A percentile compares a stretch with the other conserved stretches of the same genome.
Conservation (phyloP, 257 asterid genomes). For the Solanum commersonii region DNA sequence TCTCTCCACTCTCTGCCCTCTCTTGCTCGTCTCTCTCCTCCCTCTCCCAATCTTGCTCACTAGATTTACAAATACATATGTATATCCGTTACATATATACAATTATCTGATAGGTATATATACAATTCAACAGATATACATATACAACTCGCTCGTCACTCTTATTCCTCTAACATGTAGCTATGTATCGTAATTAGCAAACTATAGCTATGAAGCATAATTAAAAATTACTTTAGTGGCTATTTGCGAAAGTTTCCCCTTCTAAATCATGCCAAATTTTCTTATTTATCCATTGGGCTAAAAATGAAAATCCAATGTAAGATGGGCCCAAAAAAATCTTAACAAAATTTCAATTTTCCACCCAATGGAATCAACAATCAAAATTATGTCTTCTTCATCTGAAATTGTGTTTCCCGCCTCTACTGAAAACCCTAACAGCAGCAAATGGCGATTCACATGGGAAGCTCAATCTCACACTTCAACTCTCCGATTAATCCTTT, state of each 20-base stretch:
- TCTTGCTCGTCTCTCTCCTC: too few species aligned
- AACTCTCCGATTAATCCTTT: slow-evolving; percentile 40
- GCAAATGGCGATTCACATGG: slow-evolving; percentile 49
- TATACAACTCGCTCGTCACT: not conserved
- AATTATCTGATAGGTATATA: not conserved
- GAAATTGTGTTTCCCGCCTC: slow-evolving; percentile 15
- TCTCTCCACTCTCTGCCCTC: too few species aligned
- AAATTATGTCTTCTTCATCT: not conserved
- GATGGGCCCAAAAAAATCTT: not conserved
- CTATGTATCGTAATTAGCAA: too few species aligned
- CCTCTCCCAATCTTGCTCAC: too few species aligned
- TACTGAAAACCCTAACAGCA: slow-evolving; percentile 7
- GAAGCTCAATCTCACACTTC: slow-evolving; percentile 65
- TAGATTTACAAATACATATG: too few species aligned
- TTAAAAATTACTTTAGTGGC: too few species aligned
- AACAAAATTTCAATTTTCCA: not conserved
- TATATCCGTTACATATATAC: too few species aligned
- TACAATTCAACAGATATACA: too few species aligned
- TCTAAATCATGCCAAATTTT: not conserved
- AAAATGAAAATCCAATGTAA: not conserved
- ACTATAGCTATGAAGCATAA: not conserved
- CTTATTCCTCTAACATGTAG: not conserved
- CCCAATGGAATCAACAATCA: not conserved
- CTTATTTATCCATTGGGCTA: not conserved
- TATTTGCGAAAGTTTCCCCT: not conserved